Evolutionary conservation across 2,329 filamentous ascomycete genomes (phyloP), one percentile per base, ranked within the genome.

Genomic region (Aureobasidium lini): DNA sequence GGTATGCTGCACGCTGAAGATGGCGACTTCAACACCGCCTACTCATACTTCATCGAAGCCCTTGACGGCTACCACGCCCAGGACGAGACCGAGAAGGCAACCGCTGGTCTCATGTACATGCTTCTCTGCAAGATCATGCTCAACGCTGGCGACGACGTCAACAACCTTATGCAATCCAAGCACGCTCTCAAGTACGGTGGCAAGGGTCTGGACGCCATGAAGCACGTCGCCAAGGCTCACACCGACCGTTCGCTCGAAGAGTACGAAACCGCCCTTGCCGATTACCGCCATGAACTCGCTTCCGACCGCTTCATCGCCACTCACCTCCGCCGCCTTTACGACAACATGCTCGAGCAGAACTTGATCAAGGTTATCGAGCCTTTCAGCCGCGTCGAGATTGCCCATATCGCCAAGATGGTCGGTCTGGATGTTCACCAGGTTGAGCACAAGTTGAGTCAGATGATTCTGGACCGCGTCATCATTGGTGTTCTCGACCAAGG

Each of bases 91-190:
- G 78, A 82, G 64, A 91, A 92, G 76, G 94, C 95, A n/a, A 95
- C 93, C n/a, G 90, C 93, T 11, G 91, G 94, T 10, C 81, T 99
- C 65, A 94, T 99, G 79, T 99, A 99, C 81, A 99, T 99, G 94
- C 84, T 99, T 58, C 86, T 99, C 37, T 97, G 94, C 85, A 99
- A 99, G 81, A 94, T 99, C 75, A 99, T 99, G 95, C 83, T 99
- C 67, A 99, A 99, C 77, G 82, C 95, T 42, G 90, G 86, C 65
- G 92, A 97, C 79, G 95, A 99, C 74, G 93, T 99, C 73, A 95
- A 93, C 77, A 85, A 88, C 71, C 84, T 99, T 66, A 90, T 99
- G 85, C 85, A 88, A 32, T 95, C 90, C 58, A 99, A 99, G 82
- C 92, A 96, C 75, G 94, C 95, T 40, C 85, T 95, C 71, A 94